Evolutionary conservation across 345 rosid species (phyloP).

Genomic region (Triadica sebifera): DNA sequence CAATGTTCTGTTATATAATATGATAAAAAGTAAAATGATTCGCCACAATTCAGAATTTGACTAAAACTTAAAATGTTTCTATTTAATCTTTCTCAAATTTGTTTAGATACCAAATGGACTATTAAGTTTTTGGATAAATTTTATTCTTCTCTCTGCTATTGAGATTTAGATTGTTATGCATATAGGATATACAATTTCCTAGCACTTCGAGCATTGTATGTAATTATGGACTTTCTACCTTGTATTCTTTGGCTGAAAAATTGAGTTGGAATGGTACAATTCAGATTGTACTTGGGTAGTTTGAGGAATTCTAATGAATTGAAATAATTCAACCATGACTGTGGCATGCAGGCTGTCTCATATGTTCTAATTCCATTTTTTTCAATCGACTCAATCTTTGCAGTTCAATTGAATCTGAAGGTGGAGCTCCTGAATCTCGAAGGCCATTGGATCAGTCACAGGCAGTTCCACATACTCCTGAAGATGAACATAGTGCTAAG

Average conservation of each 20-base stretch:
- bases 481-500: slow-evolving; percentile 42
- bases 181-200: not conserved
- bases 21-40: not conserved
- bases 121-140: not conserved
- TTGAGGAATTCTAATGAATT: not conserved
- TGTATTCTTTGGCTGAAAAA: not conserved
- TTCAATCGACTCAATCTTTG: not conserved
- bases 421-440: slow-evolving; percentile 45
- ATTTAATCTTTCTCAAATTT: not conserved
- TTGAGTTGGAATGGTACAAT: not conserved
- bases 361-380: not conserved
- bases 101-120: not conserved
- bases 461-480: slow-evolving; percentile 32
- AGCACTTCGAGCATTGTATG: not conserved
- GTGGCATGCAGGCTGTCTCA: not conserved
- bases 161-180: not conserved
- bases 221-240: not conserved
- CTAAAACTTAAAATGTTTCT: not conserved
- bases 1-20: not conserved
- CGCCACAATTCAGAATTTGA: not conserved
- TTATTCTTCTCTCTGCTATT: not conserved
- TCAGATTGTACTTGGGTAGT: slow-evolving; percentile 9
- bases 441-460: slow-evolving; percentile 37
- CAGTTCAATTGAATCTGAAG: slow-evolving; percentile 65
- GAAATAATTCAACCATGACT: not conserved